phyloP scores from a whole-genome alignment of 305 asterid species.

The Fraxinus latifolia region DNA sequence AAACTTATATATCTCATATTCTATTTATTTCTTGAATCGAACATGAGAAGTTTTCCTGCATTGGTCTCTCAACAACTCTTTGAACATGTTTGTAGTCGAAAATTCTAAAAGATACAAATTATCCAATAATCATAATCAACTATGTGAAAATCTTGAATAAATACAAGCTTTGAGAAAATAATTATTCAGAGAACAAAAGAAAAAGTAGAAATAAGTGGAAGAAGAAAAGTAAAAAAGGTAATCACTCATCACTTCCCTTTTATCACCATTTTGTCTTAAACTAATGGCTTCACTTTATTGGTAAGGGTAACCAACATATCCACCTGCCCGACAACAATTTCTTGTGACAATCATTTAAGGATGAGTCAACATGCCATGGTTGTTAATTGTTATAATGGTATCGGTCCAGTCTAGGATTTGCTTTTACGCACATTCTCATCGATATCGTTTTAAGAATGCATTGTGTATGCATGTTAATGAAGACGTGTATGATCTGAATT shows the following conservation, averaged over 20 bases:
- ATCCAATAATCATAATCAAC: not conserved
- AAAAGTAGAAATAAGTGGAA: not conserved
- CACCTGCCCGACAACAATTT: not conserved
- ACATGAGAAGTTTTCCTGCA: not conserved
- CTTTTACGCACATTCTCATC: not conserved
- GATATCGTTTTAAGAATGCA: not conserved
- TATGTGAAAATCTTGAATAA: not conserved
- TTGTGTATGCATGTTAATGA: not conserved
- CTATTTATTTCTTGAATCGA: not conserved
- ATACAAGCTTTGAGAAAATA: not conserved
- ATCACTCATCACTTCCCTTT: not conserved
- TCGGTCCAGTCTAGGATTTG: not conserved
- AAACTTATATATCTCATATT: not conserved
- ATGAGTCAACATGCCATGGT: not conserved
- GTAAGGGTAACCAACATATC: not conserved
- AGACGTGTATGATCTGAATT: not conserved
- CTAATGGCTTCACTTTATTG: not conserved
- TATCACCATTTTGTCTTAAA: conserved; percentile 2
- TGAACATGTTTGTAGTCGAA: not conserved
- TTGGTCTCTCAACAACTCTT: not conserved
- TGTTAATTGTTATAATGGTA: not conserved
- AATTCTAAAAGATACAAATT: not conserved
- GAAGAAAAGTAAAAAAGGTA: not conserved
- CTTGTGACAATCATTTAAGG: not conserved
- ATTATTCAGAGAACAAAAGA: not conserved